Base-by-base conservation (phyloP, 2,329 filamentous ascomycete genomes). In the Clonostachys rosea region DNA sequence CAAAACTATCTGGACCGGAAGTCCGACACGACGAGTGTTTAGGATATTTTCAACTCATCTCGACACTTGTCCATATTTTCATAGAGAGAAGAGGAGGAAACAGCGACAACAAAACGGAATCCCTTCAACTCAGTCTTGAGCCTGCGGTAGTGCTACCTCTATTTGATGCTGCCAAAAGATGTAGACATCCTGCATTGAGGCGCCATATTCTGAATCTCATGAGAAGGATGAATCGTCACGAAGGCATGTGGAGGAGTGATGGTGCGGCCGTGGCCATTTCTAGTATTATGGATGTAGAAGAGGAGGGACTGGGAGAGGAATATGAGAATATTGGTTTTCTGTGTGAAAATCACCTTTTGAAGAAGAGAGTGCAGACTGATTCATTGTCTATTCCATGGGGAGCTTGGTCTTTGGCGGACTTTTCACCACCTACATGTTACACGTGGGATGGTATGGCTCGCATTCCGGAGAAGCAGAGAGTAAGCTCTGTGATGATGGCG, bases 111-210 rank as follows among this genome's bases (percentile, higher is more conserved):
- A 10, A 30, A 30, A 5, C 17, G 36, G 36, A n/a, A n/a, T 30
- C 24, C 4, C 24, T 30, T 30, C 24, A 30, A 30, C 13, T 55
- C 45, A 62, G 62, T 2, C 51, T 67, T 1, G 64, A 66, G 42
- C 60, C 61, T 10, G 63, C 62, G 0, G 40, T 67, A 13, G 57
- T 63, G 3, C 54, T 65, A 9, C 59, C 61, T 1, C 47, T 61
- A 3, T 67, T 60, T 47, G 39, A 63, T 39, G 48, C 51, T 2
- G 50, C 48, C 0, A 53, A 56, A 5, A 54, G 61, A 3, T 67
- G 64, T 18, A 57, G 64, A 0, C 64, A 67, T 46, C 59, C 62
- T 0, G 45, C 54, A 20, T 43, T 64, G 1, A 54, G 64, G 3
- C 48, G 55, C 9, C 45, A 52, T 16, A 55, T 53, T 5, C 35